Conservation (phyloP, 441 rosid species). For the Cnidoscolus chayamansa region DNA sequence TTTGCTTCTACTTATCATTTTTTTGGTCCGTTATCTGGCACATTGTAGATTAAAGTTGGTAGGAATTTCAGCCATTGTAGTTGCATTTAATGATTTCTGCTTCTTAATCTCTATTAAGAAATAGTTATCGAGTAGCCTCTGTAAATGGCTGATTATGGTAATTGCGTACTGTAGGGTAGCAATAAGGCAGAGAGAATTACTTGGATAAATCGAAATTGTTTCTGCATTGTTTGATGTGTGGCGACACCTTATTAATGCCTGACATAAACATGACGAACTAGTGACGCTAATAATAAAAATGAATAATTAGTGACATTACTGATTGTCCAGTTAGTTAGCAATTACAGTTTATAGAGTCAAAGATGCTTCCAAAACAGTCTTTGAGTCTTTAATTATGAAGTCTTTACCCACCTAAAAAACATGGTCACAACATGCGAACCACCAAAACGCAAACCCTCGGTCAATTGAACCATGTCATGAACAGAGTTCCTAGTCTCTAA, state of each 20-base stretch:
- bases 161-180: background rate
- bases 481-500: too few relatives aligned
- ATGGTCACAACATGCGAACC: too few relatives aligned
- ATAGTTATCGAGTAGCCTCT: background rate
- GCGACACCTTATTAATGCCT: background rate
- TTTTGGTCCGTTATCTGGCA: background rate
- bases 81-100: slow-evolving; percentile 8
- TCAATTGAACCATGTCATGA: too few relatives aligned
- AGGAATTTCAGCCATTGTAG: background rate
- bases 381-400: background rate
- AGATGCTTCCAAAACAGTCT: background rate
- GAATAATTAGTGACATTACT: background rate
- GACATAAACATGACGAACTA: background rate
- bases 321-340: background rate
- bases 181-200: background rate
- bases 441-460: too few relatives aligned
- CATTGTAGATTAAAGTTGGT: slow-evolving; percentile 29
- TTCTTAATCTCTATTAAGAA: background rate
- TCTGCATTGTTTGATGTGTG: slow-evolving; percentile 14
- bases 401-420: too few relatives aligned
- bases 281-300: background rate
- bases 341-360: slow-evolving; percentile 2
- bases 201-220: background rate
- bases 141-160: slow-evolving; percentile 5
- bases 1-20: slow-evolving; percentile 14